phyloP scores from a whole-genome alignment of 805 yeast species.

The Ogataea dorogensis region DNA sequence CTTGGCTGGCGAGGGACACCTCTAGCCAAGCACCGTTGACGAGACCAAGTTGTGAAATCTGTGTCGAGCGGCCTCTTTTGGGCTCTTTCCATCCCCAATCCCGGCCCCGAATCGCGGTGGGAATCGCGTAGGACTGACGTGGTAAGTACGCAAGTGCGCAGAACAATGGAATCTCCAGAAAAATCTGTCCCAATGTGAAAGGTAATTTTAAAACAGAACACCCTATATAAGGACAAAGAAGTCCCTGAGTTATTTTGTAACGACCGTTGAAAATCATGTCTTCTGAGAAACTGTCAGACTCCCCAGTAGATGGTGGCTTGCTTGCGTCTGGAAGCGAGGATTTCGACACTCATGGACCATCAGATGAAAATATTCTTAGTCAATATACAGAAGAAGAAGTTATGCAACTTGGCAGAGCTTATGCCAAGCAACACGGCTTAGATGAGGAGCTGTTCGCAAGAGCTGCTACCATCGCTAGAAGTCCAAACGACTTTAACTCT shows the following conservation, averaged over 20 bases:
- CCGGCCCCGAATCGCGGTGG: too few species aligned
- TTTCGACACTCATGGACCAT: not conserved
- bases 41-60: too few species aligned
- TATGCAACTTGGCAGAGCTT: conserved; percentile 66
- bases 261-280: conserved; percentile 2
- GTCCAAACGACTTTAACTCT: conserved; percentile 53
- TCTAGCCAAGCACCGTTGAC: conserved; percentile 6
- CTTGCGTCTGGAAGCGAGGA: conserved; percentile 15
- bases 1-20: conserved; percentile 4
- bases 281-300: conserved; percentile 9
- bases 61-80: too few species aligned
- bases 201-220: conserved; percentile 3
- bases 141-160: not conserved
- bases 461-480: conserved; percentile 67
- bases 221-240: conserved; percentile 6
- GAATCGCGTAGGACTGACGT: too few species aligned
- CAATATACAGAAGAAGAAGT: conserved; percentile 63
- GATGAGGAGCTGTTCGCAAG: conserved; percentile 59
- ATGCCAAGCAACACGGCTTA: conserved; percentile 54
- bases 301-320: conserved; percentile 15
- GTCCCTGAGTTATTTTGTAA: not conserved
- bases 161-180: conserved; percentile 12
- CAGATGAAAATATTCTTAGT: conserved; percentile 46
- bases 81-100: too few species aligned
- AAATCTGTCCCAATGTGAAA: conserved; percentile 3